Evolutionary conservation across 805 yeast species (phyloP), one percentile per base, ranked within the genome.

Genomic region (Grigorovia jiainica): DNA sequence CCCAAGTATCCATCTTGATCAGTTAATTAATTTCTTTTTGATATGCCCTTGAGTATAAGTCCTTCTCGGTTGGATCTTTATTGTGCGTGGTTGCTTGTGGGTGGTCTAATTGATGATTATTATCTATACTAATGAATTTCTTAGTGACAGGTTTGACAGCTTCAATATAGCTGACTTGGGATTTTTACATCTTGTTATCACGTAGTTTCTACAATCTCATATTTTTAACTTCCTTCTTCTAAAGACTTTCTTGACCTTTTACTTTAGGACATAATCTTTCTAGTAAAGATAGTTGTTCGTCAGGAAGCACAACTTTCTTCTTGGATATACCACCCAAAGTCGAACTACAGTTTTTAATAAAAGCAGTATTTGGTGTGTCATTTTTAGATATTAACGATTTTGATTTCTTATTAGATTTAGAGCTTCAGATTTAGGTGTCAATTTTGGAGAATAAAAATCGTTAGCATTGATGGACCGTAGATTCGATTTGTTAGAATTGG

Each of bases 1-100:
- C 17, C 32, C 37, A 40, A 6, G 34, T 40, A 13, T 25, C 9
- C 34, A 40, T 34, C 13, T 27, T 40, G 17, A 25, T 24, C 16
- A 44, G 39, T 32, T 47, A 44, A 21, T 30, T 21, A 13, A 44
- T 34, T 35, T 47, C 50, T 21, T 44, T 44, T 5, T 43, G 17
- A 20, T 46, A 44, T 9, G 49, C 49, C 23, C 42, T 31, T 11
- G 15, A 8, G 25, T 24, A 41, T 18, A n/a, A 34, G 4, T 25
- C 11, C 19, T 23, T 33, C 32, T 45, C 44, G n/a, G 8, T 13
- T 11, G 25, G 25, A 5, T 35, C 19, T 10, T 3, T 20, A 25
- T 35, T 35, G n/a, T 19, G 8, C 9, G 8, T 18, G 9, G 19
- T 35, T 15, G 38, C 27, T 20, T 35, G 15, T 8, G 7, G 2